phyloP scores from a whole-genome alignment of 1,284 basidiomycete genomes.

The Trametes hirsuta region DNA sequence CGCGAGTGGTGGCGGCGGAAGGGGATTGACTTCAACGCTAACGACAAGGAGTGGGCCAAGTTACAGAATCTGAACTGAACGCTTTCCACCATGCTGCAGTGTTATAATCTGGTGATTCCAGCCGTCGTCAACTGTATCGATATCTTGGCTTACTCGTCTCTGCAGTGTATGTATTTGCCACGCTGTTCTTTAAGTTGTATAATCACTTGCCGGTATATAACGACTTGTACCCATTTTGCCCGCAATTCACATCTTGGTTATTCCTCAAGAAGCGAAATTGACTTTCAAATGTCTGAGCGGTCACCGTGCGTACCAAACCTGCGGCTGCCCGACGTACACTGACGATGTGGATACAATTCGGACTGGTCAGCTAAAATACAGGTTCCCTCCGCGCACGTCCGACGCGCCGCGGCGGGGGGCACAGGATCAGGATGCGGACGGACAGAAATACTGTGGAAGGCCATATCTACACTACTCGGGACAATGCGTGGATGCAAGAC shows the following conservation, averaged over 20 bases:
- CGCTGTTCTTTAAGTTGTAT: neutral
- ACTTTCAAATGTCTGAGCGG: no score
- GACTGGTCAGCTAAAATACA: conserved; percentile 8
- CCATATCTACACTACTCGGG: conserved; percentile 10
- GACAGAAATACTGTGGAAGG: neutral
- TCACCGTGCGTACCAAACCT: no score
- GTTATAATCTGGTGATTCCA: neutral
- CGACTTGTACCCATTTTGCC: neutral
- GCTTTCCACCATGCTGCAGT: neutral
- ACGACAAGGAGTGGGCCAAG: conserved; percentile 84
- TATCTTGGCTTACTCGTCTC: conserved; percentile 3
- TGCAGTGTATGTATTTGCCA: conserved; percentile 1
- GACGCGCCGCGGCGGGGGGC: neutral
- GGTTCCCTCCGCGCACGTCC: neutral
- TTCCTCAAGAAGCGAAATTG: no score
- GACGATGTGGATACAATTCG: neutral
- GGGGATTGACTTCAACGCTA: conserved; percentile 78
- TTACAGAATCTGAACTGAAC: conserved; percentile 63
- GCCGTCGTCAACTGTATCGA: conserved; percentile 4
- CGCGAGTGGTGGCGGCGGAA: conserved; percentile 78
- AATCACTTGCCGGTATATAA: neutral
- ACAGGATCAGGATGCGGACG: neutral
- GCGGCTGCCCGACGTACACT: no score
- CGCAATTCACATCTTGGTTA: neutral
- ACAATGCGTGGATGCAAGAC: conserved; percentile 6